Evolutionary conservation across 306 rosid species (phyloP), one percentile per base, ranked within the genome.

Genomic region (Vachellia collinsii): DNA sequence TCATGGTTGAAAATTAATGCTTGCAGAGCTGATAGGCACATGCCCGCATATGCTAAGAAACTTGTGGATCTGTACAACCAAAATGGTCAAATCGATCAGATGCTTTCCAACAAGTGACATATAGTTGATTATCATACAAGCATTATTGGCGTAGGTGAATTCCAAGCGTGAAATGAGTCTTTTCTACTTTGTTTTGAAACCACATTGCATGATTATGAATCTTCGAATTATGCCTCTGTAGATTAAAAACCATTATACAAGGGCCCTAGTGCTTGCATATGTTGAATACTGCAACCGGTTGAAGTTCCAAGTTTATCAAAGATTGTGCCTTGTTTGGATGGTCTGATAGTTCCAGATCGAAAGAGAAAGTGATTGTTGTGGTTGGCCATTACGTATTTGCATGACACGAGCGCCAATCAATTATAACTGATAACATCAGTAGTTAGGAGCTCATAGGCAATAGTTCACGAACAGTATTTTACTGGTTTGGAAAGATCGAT

Each of bases 11-110:
- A 83, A 59, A 16, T 77, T 53, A 72, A 70, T 72, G 68, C 64
- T 50, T 90, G 92, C 98, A 95, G 98, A 85, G 98, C 98, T 65
- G 90, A 91, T 82, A 86, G 83, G 82, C 98, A 93, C 72, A 88
- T 89, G 84, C 99, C 99, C 77, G 73, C 91, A 50, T 95, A 90
- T 83, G 91, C 98, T 23, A 95, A 93, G 90, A 95, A 89, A 87
- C 46, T 95, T 7, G 97, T 95, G 85, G 96, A 93, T 68, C 53
- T 82, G 82, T 95, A 95, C 90, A 93, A 95, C 91, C 80, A 89
- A 85, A 90, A 93, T 70, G 98, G 97, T 82, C 90, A 93, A 89
- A 91, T 95, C 59, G 91, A 93, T 56, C 77, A 80, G 87, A 90
- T 93, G 82, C 83, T 93, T 67, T 87, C 95, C 48, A 48, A 79